Evolutionary conservation across 176 grass and related monocot genomes (phyloP), one percentile per base, ranked within the genome.

Genomic region (Eleusine coracana): DNA sequence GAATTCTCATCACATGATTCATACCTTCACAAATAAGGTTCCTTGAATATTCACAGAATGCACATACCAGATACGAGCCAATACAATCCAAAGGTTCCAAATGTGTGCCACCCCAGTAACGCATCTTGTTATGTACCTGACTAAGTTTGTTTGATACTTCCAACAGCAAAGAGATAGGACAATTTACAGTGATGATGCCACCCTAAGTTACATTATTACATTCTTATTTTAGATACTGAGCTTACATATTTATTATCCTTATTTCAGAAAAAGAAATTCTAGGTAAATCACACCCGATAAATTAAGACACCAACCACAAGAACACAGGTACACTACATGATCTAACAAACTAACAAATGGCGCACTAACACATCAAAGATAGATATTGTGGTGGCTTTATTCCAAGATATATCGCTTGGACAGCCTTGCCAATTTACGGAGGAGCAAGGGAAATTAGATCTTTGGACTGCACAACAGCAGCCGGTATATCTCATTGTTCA

Each of bases 401-500:
- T 82, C 68, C 46, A 66, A 40, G 1, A 16, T 31, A 68, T 34
- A 9, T 59, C 66, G 45, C 37, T 58, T 77, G 66, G 40, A 50
- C 66, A 73, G 56, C 61, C 38, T 45, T 42, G 52, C 42, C 34
- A 70, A 80, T 31, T 84, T 75, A 74, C 17, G 12, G 52, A 28
- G 59, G 18, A 56, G 1, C 23, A 14, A 31, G 14, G 41, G 12
- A 74, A 50, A 75, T 85, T 52, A 82, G 18, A 87, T 40, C 61
- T 87, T 83, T 29, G 80, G 42, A 17, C 82, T 86, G 80, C 87
- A 86, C 83, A 99, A 78, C 23, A 99, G 87, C 38, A 99, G 89
- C 31, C 62, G 51, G 76, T 96, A 99, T 48, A 94, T 88, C 63
- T 96, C 90, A 65, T 96, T 99, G 79, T 82, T 82, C 80, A 82